These are phyloP conservation scores for Ramularia collo-cygni DNA, from an alignment of 2,329 filamentous ascomycete genomes.

Conservation along the genomic window DNA sequence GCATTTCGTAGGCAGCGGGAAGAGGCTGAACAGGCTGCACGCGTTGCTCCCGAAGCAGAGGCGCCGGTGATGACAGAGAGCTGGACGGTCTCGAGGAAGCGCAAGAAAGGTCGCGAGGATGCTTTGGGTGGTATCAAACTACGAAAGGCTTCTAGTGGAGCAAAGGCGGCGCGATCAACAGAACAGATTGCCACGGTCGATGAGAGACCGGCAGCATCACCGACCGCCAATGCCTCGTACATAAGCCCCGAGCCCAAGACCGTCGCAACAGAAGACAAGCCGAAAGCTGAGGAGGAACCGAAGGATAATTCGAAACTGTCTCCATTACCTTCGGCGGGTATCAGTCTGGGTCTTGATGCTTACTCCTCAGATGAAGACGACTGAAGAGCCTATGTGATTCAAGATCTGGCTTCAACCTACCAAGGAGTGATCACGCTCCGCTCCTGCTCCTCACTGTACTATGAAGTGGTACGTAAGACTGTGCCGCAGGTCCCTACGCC, in stretches of 20 bases:
- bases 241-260: not conserved
- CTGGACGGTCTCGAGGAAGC: conserved; percentile 27
- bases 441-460: too few relatives aligned
- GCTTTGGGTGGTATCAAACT: conserved; percentile 40
- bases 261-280: not conserved
- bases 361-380: conserved; percentile 41
- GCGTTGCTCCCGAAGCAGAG: conserved; percentile 35
- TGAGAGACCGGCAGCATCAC: not conserved
- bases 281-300: not conserved
- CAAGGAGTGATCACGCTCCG: too few relatives aligned
- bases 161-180: conserved; percentile 7
- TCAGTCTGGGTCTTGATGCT: conserved; percentile 33
- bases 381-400: conserved; percentile 11
- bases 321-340: conserved; percentile 10
- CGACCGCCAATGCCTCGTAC: not conserved
- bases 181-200: not conserved
- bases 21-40: conserved; percentile 47
- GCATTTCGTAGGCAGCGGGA: conserved; percentile 54
- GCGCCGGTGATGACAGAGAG: conserved; percentile 36
- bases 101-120: conserved; percentile 31
- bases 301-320: conserved; percentile 2
- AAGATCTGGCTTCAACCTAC: too few relatives aligned
- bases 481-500: too few relatives aligned
- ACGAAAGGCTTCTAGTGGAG: conserved; percentile 31
- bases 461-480: too few relatives aligned